These are phyloP conservation scores for Aspergillus asperescens DNA, from an alignment of 495 filamentous ascomycete species.

Conservation along the genomic window DNA sequence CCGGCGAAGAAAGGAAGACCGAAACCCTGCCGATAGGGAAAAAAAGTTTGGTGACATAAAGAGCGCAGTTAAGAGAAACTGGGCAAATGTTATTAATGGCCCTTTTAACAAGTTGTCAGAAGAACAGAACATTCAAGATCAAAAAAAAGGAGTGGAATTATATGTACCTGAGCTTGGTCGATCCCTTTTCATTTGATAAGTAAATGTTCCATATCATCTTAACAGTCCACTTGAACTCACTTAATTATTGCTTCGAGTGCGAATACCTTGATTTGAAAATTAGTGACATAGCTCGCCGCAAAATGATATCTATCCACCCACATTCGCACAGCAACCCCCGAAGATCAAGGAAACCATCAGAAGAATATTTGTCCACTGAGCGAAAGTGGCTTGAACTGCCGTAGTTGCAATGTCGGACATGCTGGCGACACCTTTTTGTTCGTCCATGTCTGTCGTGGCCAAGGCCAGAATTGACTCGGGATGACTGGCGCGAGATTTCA, in stretches of 20 bases:
- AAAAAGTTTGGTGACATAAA: constrained; percentile 64
- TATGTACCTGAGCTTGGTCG: constrained; percentile 34
- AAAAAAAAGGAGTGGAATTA: background rate
- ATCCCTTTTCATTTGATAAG: constrained; percentile 29
- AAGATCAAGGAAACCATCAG: constrained; percentile 87
- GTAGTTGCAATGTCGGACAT: constrained; percentile 29
- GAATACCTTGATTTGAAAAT: constrained; percentile 59
- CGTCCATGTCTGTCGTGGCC: background rate
- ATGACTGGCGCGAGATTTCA: background rate
- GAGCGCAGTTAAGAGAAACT: constrained; percentile 80
- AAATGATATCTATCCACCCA: constrained; percentile 38
- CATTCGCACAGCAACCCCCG: constrained; percentile 96
- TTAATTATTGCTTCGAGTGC: constrained; percentile 94
- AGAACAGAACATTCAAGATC: background rate
- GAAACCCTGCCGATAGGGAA: constrained; percentile 57
- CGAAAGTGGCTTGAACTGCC: constrained; percentile 49
- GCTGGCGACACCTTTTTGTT: constrained; percentile 23
- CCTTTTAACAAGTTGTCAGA: constrained; percentile 41
- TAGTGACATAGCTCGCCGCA: constrained; percentile 17
- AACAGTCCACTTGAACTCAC: constrained; percentile 43
- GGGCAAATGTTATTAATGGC: constrained; percentile 86
- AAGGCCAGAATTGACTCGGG: background rate
- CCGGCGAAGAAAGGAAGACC: constrained; percentile 62
- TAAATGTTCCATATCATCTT: constrained; percentile 48
- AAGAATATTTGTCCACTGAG: constrained; percentile 60